Base-by-base conservation (phyloP, 2,329 filamentous ascomycete genomes). In the Fusarium tuaranense region DNA sequence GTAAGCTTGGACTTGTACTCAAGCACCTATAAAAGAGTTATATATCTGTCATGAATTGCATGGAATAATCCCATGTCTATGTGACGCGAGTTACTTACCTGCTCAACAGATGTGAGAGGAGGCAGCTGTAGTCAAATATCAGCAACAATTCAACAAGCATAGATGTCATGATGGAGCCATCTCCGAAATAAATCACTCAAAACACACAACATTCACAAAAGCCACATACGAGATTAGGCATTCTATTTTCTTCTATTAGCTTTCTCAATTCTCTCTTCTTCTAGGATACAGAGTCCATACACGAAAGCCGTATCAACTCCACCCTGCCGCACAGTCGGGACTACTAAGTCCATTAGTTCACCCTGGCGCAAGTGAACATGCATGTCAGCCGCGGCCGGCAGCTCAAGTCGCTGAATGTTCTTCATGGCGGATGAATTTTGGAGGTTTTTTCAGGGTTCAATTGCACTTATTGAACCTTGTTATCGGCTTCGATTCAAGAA, bases 341-440 rank as follows among this genome's bases (percentile, higher is more conserved):
- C 84, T 25, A 89, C 88, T 38, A 87, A 78, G 69, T 90, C 85
- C 88, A 92, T 91, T 86, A 91, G 89, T 68, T 88, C 85, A 22
- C 88, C 92, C 81, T 94, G 90, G 34, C 92, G 90, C 76, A 94
- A 85, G 82, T 94, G 92, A 77, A 94, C 92, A 78, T 92, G 91
- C 83, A 93, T 90, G 82, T 93, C 92, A 63, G 91, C 91, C 71
- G 90, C 86, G 25, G 91, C 87, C 60, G 91, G 90, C 78, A 93
- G 86, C 84, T 90, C 87, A 51, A 88, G 71, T 38, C 79, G 76
- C 39, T 85, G 74, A 22, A 79, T 67, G 25, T 78, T 71, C 62
- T 74, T 75, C 73, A 75, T 75, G 7, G 32, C 70, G 63, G 60
- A 27, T 36, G 16, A 41, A 32, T 44, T 67, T 67, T 27, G 14